Evolutionary conservation across 768 basidiomycete species (phyloP), one percentile per base, ranked within the genome.

Genomic region (Suillus bovinus): DNA sequence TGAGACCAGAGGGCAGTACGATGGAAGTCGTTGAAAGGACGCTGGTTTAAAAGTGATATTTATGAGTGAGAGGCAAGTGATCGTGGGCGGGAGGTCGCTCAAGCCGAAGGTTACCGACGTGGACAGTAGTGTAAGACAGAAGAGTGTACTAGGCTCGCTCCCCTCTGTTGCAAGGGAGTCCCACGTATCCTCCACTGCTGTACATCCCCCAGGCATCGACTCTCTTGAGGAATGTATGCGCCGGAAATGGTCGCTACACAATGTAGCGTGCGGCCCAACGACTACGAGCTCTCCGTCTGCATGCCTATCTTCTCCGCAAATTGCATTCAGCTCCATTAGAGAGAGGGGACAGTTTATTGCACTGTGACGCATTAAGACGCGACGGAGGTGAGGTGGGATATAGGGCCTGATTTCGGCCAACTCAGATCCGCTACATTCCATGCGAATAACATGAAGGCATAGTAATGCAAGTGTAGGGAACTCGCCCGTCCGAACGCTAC

Each of bases 271-370:
- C 0, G 86, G 86, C 16, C 87, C 87, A 31, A 90, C 80, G 27
- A 93, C 70, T 41, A 91, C 70, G 13, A 90, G 74, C 63, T 92
- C 91, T 0, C 88, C 85, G 58, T 84, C 83, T 4, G 81, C 79
- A 67, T 88, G 84, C 1, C 82, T 80, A 5, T 83, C 74, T 0
- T 79, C 76, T 38, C 78, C 78, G 59, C 82, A 81, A 5, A 91
- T 69, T 9, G 81, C 76, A 58, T 80, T 79, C 22, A 91, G 76
- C 60, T 82, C 81, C 24, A 74, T 69, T 58, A 72, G 77, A 5
- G 80, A 75, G 22, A 91, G 73, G 2, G 91, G 90, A 1, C 75
- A 70, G 59, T 86, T 80, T 14, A 90, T 72, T 29, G 88, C 84
- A 7, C 82, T 76, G 64, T 86, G 80, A 4, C 87, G 83, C 34